Evolutionary conservation across 345 rosid species (phyloP), one percentile per base, ranked within the genome.

Genomic region (Sonneratia caseolaris): DNA sequence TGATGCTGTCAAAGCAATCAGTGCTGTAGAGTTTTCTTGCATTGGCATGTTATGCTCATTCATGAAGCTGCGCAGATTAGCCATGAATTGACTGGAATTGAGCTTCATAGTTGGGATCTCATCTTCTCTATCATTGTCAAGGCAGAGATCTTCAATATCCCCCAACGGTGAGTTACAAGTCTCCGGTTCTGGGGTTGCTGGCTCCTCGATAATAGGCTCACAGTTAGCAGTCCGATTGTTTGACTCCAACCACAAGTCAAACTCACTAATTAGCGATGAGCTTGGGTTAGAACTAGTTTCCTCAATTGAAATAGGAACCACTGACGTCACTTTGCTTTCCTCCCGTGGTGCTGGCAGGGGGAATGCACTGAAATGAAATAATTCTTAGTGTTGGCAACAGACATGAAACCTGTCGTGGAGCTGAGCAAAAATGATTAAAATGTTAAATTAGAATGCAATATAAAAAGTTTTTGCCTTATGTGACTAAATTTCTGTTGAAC

Each of bases 151-250:
- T 73, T 87, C 92, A 15, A 79, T 76, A 47, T 89, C 87, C 7
- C 15, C 37, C 51, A 78, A 73, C 5, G 49, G 73, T 2, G 69
- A 36, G 35, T 72, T 75, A 0, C 61, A 6, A 3, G 19, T 43
- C 38, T 82, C 77, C n/a, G 55, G 75, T 67, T 70, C 79, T 4
- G 90, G 85, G n/a, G 86, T 75, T 42, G 68, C 21, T 12, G 95
- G 95, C 72, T 81, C 84, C 78, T 92, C 97, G 78, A 92, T 74
- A 19, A 86, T 75, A 61, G 90, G 90, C 64, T 84, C 76, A 71
- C 79, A 66, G 13, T 68, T 78, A 47, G 59, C 66, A 69, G 40
- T 64, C 35, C 67, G 70, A n/a, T 22, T 0, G 49, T 57, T 71
- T 1, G 22, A 27, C 62, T 64, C 55, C 42, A 61, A n/a, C 69